These are phyloP conservation scores for Blastobotrys attinorum DNA, from an alignment of 805 yeast species.

Conservation along the genomic window DNA sequence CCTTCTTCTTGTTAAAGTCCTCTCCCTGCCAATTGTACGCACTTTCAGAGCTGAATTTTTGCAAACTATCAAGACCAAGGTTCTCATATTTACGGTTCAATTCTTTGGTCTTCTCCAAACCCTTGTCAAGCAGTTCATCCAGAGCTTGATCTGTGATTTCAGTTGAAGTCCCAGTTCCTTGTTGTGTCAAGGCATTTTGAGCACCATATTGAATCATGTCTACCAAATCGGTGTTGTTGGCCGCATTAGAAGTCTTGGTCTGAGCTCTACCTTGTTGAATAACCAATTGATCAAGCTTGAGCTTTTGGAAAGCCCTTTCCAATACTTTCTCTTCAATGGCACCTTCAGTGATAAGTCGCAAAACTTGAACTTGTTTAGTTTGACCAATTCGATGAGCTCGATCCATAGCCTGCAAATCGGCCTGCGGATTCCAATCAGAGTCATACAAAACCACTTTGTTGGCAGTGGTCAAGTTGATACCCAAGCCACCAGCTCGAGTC, in stretches of 20 bases:
- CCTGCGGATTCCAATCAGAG: constrained; percentile 98
- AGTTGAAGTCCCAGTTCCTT: constrained; percentile 25
- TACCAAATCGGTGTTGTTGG: constrained; percentile 57
- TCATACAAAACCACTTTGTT: constrained; percentile 84
- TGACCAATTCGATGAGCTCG: constrained; percentile 97
- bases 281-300: constrained; percentile 86
- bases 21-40: constrained; percentile 98
- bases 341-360: constrained; percentile 86
- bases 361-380: constrained; percentile 90
- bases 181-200: constrained; percentile 54
- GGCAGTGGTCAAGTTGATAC: constrained; percentile 87
- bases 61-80: constrained; percentile 87
- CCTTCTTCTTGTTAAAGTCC: constrained; percentile 48
- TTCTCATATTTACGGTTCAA: constrained; percentile 76
- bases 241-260: constrained; percentile 33
- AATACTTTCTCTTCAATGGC: constrained; percentile 95
- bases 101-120: constrained; percentile 72
- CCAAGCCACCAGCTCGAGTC: constrained; percentile 95
- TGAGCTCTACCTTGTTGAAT: constrained; percentile 81
- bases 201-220: constrained; percentile 99
- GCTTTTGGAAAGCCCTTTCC: constrained; percentile 91
- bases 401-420: constrained; percentile 97
- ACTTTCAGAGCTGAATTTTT: constrained; percentile 79
- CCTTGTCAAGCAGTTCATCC: constrained; percentile 70
- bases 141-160: constrained; percentile 56